A percentile compares a stretch with the other conserved stretches of the same genome.
phyloP scores from a whole-genome alignment of 345 rosid species.

The Triadica sebifera region DNA sequence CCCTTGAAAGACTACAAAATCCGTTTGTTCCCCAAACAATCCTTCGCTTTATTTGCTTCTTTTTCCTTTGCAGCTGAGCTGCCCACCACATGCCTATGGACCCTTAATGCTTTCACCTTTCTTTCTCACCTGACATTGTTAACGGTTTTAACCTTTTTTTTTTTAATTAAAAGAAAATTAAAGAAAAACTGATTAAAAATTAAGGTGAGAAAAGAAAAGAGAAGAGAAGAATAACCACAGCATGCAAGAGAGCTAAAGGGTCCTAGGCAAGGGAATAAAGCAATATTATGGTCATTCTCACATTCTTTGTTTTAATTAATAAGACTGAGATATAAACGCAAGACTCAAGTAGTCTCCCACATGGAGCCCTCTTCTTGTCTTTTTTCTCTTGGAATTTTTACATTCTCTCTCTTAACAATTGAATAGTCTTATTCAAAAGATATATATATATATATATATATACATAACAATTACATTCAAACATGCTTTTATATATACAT shows the following conservation, averaged over 20 bases:
- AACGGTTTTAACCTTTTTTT: slow-evolving; percentile 18
- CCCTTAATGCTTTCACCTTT: not conserved
- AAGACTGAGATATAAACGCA: too few relatives aligned
- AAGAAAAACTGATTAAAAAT: not conserved
- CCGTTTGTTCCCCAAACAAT: slow-evolving; percentile 57
- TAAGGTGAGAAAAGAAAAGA: slow-evolving; percentile 9
- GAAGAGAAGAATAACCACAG: slow-evolving; percentile 13
- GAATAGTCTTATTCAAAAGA: slow-evolving; percentile 15
- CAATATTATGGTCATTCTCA: too few relatives aligned
- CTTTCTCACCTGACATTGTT: slow-evolving; percentile 14
- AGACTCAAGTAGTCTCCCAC: slow-evolving; percentile 38
- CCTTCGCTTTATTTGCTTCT: slow-evolving; percentile 30
- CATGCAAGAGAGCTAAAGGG: not conserved
- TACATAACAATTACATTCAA: too few relatives aligned
- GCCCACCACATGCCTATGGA: slow-evolving; percentile 55
- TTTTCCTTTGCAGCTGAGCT: slow-evolving; percentile 28
- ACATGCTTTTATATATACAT: not conserved
- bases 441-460: not conserved
- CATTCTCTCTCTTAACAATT: slow-evolving; percentile 20
- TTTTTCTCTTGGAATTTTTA: slow-evolving; percentile 67
- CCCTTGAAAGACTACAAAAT: slow-evolving; percentile 88
- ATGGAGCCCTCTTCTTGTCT: slow-evolving; percentile 67
- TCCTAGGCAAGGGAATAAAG: slow-evolving; percentile 41
- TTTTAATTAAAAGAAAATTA: too few relatives aligned
- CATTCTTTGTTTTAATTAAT: too few relatives aligned